Conservation (phyloP, 805 yeast species). For the Cyberlindnera amylophila region DNA sequence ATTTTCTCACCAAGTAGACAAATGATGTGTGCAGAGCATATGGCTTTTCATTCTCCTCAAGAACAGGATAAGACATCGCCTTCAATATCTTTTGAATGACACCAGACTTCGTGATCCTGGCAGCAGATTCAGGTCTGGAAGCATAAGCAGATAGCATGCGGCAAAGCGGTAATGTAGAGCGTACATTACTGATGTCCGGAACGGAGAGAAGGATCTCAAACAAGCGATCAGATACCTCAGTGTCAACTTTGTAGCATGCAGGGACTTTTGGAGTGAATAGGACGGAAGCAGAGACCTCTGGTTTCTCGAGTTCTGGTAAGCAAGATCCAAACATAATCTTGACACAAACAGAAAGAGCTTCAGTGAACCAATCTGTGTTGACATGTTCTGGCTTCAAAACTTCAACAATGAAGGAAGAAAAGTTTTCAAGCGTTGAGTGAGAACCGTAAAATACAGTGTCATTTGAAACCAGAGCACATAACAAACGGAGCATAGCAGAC, state of each 20-base stretch:
- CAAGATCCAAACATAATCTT: slow-evolving; percentile 48
- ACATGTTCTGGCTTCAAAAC: slow-evolving; percentile 35
- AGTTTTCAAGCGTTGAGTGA: slow-evolving; percentile 32
- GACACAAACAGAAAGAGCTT: slow-evolving; percentile 52
- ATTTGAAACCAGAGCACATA: slow-evolving; percentile 40
- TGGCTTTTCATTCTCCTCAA: slow-evolving; percentile 34
- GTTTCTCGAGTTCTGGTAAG: slow-evolving; percentile 42
- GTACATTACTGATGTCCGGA: slow-evolving; percentile 37
- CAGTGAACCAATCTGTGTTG: slow-evolving; percentile 54
- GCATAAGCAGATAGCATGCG: slow-evolving; percentile 53
- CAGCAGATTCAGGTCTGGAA: slow-evolving; percentile 38
- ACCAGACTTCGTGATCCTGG: slow-evolving; percentile 42
- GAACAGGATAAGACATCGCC: slow-evolving; percentile 33
- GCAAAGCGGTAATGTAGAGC: slow-evolving; percentile 50
- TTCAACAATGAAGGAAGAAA: slow-evolving; percentile 34
- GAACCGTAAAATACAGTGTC: slow-evolving; percentile 34
- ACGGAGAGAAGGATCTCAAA: slow-evolving; percentile 42
- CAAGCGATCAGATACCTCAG: slow-evolving; percentile 29
- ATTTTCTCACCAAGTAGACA: slow-evolving; percentile 56
- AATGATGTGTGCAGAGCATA: slow-evolving; percentile 44
- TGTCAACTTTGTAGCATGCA: slow-evolving; percentile 24
- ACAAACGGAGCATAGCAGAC: slow-evolving; percentile 39
- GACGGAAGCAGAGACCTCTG: slow-evolving; percentile 21
- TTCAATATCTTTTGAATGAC: slow-evolving; percentile 45
- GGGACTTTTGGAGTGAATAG: slow-evolving; percentile 18